Percentiles rank a stretch among this genome's conserved stretches.
Conservation (phyloP, 1,284 basidiomycete species). For the Mycosarcoma mackinlayi region DNA sequence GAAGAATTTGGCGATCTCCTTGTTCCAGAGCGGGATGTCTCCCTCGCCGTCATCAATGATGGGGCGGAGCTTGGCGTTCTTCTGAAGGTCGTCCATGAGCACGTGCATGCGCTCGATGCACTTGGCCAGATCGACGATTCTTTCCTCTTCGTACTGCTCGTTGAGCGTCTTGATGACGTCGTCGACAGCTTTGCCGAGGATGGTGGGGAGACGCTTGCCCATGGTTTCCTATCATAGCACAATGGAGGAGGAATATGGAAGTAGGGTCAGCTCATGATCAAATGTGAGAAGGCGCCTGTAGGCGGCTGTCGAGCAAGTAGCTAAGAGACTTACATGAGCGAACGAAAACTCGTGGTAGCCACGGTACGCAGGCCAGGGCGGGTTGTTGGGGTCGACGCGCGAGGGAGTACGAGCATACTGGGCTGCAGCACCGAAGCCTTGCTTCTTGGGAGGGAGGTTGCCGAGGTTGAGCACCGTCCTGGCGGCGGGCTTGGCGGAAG, state of each 20-base stretch:
- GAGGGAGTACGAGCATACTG: conserved; percentile 59
- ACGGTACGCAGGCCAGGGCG: conserved; percentile 87
- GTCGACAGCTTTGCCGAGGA: conserved; percentile 94
- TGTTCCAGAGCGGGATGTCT: conserved; percentile 96
- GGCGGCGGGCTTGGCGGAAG: conserved; percentile 65
- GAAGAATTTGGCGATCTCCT: conserved; percentile 77
- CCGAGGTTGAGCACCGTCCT: conserved; percentile 67
- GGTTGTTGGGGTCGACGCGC: conserved; percentile 82
- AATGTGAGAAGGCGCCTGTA: too few species aligned
- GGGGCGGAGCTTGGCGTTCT: conserved; percentile 72
- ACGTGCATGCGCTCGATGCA: conserved; percentile 77
- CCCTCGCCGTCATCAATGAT: conserved; percentile 93
- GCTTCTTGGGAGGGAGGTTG: conserved; percentile 66
- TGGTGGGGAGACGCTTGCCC: conserved; percentile 92
- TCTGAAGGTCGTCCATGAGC: conserved; percentile 70
- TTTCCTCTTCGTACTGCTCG: conserved; percentile 79
- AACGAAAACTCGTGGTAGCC: conserved; percentile 97
- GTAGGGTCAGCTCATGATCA: conserved; percentile 13
- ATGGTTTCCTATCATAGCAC: conserved; percentile 71
- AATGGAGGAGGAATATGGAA: not conserved
- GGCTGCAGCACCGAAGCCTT: conserved; percentile 49
- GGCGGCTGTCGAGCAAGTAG: too few species aligned
- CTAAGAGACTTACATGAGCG: conserved; percentile 73
- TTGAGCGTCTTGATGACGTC: conserved; percentile 91
- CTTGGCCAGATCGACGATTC: conserved; percentile 83